Evolutionary conservation across 768 basidiomycete genomes (phyloP).

Genomic region (Strobilomyces dryophilus): DNA sequence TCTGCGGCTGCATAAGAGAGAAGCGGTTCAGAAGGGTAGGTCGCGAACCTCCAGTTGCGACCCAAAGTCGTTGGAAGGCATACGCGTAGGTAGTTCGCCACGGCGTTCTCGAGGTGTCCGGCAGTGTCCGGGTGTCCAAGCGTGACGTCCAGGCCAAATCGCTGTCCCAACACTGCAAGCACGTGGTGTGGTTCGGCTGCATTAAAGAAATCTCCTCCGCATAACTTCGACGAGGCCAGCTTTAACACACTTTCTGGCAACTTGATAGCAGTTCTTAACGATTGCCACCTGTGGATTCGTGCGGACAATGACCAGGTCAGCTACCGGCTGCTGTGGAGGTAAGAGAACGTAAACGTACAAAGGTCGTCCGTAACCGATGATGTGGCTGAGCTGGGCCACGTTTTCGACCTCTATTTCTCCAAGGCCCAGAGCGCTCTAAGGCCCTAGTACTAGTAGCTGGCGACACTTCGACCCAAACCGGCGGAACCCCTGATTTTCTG

Average conservation of each 20-base stretch:
- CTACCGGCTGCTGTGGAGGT: background rate
- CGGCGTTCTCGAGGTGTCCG: background rate
- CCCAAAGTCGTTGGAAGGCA: background rate
- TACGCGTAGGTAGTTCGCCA: constrained; percentile 11
- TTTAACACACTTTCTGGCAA: background rate
- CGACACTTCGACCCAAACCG: no score
- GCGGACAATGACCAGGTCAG: background rate
- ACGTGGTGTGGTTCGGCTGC: background rate
- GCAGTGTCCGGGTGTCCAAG: constrained; percentile 3
- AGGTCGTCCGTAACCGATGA: background rate
- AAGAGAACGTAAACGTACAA: background rate
- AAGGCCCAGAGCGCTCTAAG: background rate
- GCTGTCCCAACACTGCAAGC: constrained; percentile 3
- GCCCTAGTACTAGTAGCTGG: no score
- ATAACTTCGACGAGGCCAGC: background rate
- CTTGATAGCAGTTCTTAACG: constrained; percentile 1
- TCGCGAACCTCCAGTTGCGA: constrained; percentile 9
- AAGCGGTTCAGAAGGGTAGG: constrained; percentile 16
- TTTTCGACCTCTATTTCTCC: background rate
- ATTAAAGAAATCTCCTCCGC: background rate
- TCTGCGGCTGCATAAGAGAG: constrained; percentile 9
- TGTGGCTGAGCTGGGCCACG: background rate
- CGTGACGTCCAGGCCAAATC: constrained; percentile 3
- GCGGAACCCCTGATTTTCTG: no score
- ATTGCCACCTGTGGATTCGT: constrained; percentile 2